These are phyloP conservation scores for Calocybe indica DNA, from an alignment of 768 basidiomycete genomes.

Conservation along the genomic window DNA sequence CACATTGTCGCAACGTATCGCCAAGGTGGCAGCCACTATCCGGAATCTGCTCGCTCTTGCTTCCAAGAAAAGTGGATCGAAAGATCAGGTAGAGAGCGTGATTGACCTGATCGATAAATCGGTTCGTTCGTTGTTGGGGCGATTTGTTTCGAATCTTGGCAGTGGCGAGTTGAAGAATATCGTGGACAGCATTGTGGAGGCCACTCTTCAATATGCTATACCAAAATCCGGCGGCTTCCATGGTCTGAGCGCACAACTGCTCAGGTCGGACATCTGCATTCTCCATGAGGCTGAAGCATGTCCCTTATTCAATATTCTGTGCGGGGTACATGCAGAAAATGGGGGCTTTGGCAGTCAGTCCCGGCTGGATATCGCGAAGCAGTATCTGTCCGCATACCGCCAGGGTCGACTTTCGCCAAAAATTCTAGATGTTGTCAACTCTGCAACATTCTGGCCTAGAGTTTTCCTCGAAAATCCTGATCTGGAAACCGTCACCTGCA, in stretches of 20 bases:
- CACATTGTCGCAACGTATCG: slow-evolving; percentile 57
- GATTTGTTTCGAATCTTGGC: slow-evolving; percentile 42
- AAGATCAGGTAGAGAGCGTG: slow-evolving; percentile 57
- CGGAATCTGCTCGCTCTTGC: slow-evolving; percentile 45
- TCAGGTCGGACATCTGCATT: slow-evolving; percentile 54
- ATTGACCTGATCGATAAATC: slow-evolving; percentile 74
- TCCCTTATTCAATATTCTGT: slow-evolving; percentile 47
- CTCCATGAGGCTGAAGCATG: slow-evolving; percentile 57
- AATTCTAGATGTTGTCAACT: slow-evolving; percentile 52
- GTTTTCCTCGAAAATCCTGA: slow-evolving; percentile 80
- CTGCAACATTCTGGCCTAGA: slow-evolving; percentile 63
- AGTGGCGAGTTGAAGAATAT: slow-evolving; percentile 61
- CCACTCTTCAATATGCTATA: slow-evolving; percentile 74
- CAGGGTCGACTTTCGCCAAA: slow-evolving; percentile 50
- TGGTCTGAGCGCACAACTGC: slow-evolving; percentile 39
- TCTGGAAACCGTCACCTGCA: slow-evolving; percentile 55
- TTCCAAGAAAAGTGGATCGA: slow-evolving; percentile 41
- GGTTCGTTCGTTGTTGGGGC: slow-evolving; percentile 49
- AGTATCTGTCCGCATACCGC: slow-evolving; percentile 62
- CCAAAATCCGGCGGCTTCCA: slow-evolving; percentile 31
- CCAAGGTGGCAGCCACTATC: slow-evolving; percentile 55
- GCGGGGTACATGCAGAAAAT: slow-evolving; percentile 19
- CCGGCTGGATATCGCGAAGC: slow-evolving; percentile 18
- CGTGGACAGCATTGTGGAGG: slow-evolving; percentile 64
- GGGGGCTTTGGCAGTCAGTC: slow-evolving; percentile 26